phyloP scores from a whole-genome alignment of 495 filamentous ascomycete genomes.

The Penicillium arizonense region DNA sequence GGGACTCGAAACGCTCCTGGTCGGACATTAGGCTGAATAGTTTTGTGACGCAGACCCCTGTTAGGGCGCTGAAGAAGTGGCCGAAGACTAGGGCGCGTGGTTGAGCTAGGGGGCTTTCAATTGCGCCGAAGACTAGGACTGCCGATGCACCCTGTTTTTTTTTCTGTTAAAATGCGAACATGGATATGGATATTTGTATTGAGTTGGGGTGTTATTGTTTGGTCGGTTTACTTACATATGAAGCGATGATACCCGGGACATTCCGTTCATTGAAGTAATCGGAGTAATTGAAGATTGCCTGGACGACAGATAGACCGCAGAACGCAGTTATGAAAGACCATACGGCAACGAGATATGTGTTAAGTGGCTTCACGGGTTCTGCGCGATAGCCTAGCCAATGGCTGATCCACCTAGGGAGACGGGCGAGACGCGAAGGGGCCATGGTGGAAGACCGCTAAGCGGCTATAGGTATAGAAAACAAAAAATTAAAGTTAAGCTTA shows the following conservation, averaged over 20 bases:
- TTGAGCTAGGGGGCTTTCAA: slow-evolving; percentile 72
- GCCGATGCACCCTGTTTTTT: slow-evolving; percentile 63
- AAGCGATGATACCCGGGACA: slow-evolving; percentile 35
- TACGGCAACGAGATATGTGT: slow-evolving; percentile 20
- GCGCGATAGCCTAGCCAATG: slow-evolving; percentile 40
- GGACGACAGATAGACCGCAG: slow-evolving; percentile 32
- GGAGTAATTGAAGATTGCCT: slow-evolving; percentile 34
- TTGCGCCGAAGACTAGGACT: slow-evolving; percentile 64
- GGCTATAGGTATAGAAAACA: neutral
- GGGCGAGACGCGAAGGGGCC: slow-evolving; percentile 24
- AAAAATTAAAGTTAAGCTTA: neutral
- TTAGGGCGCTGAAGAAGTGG: slow-evolving; percentile 62
- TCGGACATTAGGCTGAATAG: slow-evolving; percentile 59
- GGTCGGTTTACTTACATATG: slow-evolving; percentile 22
- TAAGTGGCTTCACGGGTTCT: slow-evolving; percentile 22
- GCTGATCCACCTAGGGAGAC: slow-evolving; percentile 33
- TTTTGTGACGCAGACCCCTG: slow-evolving; percentile 64
- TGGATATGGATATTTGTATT: neutral
- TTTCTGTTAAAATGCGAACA: neutral
- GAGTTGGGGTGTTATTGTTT: neutral
- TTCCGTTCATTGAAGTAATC: slow-evolving; percentile 27
- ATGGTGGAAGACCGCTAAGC: neutral
- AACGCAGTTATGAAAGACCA: slow-evolving; percentile 39
- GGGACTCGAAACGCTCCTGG: slow-evolving; percentile 40
- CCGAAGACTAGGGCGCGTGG: slow-evolving; percentile 69